Percentiles rank a stretch among this genome's conserved stretches.
These are phyloP conservation scores for Ophiostoma triangulosporum DNA, from an alignment of 2,329 filamentous ascomycete genomes.

Conservation along the genomic window DNA sequence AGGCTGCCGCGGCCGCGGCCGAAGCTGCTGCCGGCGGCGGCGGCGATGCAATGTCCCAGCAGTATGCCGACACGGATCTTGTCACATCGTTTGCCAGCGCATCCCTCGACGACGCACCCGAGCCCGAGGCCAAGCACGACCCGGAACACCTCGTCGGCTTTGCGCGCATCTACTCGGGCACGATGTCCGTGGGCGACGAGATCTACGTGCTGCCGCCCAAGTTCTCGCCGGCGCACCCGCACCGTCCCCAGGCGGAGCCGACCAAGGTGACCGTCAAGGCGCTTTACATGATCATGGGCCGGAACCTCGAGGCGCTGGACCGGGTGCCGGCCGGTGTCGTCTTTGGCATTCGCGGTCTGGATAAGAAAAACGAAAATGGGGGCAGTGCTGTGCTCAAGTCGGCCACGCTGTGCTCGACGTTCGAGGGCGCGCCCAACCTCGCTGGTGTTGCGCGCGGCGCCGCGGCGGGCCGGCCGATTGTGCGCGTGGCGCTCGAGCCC, in stretches of 20 bases:
- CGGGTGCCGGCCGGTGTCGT: slow-evolving; percentile 87
- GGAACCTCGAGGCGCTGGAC: slow-evolving; percentile 67
- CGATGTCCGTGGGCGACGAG: slow-evolving; percentile 74
- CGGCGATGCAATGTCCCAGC: background rate
- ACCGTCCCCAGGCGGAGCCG: slow-evolving; percentile 53
- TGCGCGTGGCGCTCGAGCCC: slow-evolving; percentile 90
- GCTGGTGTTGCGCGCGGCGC: slow-evolving; percentile 54
- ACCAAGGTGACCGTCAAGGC: slow-evolving; percentile 74
- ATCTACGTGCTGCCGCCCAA: slow-evolving; percentile 89
- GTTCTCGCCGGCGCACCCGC: slow-evolving; percentile 69
- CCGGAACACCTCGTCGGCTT: slow-evolving; percentile 89
- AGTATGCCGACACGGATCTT: slow-evolving; percentile 3
- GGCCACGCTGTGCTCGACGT: slow-evolving; percentile 77
- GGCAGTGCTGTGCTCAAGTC: slow-evolving; percentile 80
- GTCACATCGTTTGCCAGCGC: background rate
- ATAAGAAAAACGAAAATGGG: slow-evolving; percentile 40
- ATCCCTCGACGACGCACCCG: slow-evolving; percentile 1
- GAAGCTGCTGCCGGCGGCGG: slow-evolving; percentile 24
- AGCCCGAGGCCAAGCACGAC: slow-evolving; percentile 45
- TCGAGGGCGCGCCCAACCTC: slow-evolving; percentile 78
- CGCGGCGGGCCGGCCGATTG: slow-evolving; percentile 75
- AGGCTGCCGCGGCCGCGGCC: slow-evolving; percentile 31
- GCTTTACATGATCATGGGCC: slow-evolving; percentile 91
- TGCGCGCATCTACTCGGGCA: slow-evolving; percentile 84
- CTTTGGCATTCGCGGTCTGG: slow-evolving; percentile 86